phyloP scores from a whole-genome alignment of 2,329 filamentous ascomycete species.

The Bipolaris cookei region DNA sequence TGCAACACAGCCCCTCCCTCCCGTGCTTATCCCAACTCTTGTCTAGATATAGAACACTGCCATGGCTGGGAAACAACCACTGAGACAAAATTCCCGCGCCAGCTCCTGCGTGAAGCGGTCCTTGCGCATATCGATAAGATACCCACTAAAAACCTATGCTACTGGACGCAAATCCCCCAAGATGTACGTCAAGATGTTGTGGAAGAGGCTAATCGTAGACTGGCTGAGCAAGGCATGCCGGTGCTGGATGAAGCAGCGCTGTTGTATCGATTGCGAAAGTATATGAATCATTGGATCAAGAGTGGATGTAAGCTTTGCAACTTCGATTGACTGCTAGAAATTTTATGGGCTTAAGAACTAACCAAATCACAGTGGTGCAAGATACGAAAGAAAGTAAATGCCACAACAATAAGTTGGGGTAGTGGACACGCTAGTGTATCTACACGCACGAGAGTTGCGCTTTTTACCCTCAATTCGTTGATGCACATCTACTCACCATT shows the following conservation, averaged over 20 bases:
- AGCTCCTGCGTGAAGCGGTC: constrained; percentile 5
- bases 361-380: neutral
- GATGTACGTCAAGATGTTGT: constrained; percentile 1
- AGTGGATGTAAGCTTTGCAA: neutral
- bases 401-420: neutral
- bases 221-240: constrained; percentile 5
- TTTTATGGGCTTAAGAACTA: neutral
- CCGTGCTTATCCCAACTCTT: too few relatives aligned
- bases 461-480: too few relatives aligned
- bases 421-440: neutral
- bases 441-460: neutral
- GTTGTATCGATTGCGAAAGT: constrained; percentile 9
- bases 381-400: neutral
- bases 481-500: too few relatives aligned
- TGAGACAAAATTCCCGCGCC: neutral
- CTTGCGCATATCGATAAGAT: constrained; percentile 4
- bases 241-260: constrained; percentile 7
- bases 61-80: constrained; percentile 1
- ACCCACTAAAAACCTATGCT: neutral
- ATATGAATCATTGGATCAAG: constrained; percentile 13
- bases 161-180: constrained; percentile 12
- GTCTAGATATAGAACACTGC: neutral
- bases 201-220: constrained; percentile 4
- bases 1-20: too few relatives aligned
- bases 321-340: neutral